Base-by-base conservation (phyloP, 2,329 filamentous ascomycete genomes). In the Gremmenia infestans region DNA sequence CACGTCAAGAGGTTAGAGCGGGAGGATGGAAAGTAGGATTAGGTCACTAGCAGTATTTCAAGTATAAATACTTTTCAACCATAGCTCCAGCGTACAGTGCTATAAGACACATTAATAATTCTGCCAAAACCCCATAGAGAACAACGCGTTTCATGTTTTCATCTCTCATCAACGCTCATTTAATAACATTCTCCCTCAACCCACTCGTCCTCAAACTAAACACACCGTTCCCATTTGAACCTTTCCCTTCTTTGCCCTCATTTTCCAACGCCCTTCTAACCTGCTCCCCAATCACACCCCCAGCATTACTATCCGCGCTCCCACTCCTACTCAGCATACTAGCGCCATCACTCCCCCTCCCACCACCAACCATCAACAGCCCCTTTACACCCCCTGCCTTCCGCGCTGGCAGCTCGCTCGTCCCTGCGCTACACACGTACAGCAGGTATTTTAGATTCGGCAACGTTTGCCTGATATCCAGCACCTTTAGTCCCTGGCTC, bases 381-480 rank as follows among this genome's bases (percentile, higher is more conserved):
- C 83, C 83, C 28, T 82, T 72, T 0, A 87, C 78, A 9, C 83
- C 83, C 12, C 83, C 83, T 42, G 76, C 76, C 60, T 84, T 86
- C 40, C 83, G 74, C 65, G 81, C 80, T 0, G 83, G 83, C 2
- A 86, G 71, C 55, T 86, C 80, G 28, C 81, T 80, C 1, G 70
- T 86, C 0, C 91, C 91, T 0, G 91, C 90, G 35, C 89, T 94
- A 63, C 91, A 87, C 2, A 97, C 87, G 65, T 95, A 96, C 2
- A 97, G 76, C 15, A 97, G 76, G 65, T 96, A 97, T 70, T 96
- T 96, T 9, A 99, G 76, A 68, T 99, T 99, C 1, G 93, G 91
- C 6, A 97, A 75, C 0, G 93, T 96, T 64, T 97, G 91, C 4
- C 94, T 82, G 17, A 97, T 91, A 67, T 99, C 94, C 60, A 97